Percentiles rank a stretch among this genome's conserved stretches.
These are phyloP conservation scores for Letharia lupina DNA, from an alignment of 495 filamentous ascomycete genomes.

Conservation along the genomic window DNA sequence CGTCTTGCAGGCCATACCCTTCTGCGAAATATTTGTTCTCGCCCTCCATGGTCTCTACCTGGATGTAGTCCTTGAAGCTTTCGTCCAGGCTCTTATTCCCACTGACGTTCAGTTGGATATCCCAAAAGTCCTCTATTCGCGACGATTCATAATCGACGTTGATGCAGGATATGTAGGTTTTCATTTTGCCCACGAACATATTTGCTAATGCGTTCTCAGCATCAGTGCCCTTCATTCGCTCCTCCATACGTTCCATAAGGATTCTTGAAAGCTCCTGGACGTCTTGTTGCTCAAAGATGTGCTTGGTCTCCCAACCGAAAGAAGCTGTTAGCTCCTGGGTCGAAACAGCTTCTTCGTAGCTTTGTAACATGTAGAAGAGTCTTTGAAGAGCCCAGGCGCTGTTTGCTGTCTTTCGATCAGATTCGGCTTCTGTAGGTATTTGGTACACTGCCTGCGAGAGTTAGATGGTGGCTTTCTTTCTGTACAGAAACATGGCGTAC, in stretches of 20 bases:
- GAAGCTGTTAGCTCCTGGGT: conserved; percentile 90
- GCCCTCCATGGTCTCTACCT: conserved; percentile 92
- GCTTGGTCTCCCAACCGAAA: conserved; percentile 95
- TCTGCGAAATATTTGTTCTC: conserved; percentile 97
- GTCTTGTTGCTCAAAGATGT: conserved; percentile 99
- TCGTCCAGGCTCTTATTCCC: conserved; percentile 88
- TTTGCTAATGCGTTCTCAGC: conserved; percentile 86
- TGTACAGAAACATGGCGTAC: conserved; percentile 36
- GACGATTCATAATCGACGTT: conserved; percentile 96
- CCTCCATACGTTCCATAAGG: conserved; percentile 91
- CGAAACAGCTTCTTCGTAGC: conserved; percentile 66
- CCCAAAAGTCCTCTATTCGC: conserved; percentile 95
- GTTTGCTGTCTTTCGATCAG: conserved; percentile 54
- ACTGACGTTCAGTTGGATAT: conserved; percentile 93
- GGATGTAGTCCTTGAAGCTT: conserved; percentile 92
- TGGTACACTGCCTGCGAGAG: conserved; percentile 76
- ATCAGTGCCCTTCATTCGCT: conserved; percentile 94
- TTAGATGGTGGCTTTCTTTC: conserved; percentile 19
- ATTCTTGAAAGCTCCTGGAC: conserved; percentile 95
- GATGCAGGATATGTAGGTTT: conserved; percentile 97
- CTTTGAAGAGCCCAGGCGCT: conserved; percentile 92
- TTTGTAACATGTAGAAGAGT: conserved; percentile 90
- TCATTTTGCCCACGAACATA: conserved; percentile 92
- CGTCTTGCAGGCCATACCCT: conserved; percentile 86
- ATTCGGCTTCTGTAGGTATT: conserved; percentile 83